Evolutionary conservation across 2,329 filamentous ascomycete genomes (phyloP).

Genomic region (Stenocarpella maydis): DNA sequence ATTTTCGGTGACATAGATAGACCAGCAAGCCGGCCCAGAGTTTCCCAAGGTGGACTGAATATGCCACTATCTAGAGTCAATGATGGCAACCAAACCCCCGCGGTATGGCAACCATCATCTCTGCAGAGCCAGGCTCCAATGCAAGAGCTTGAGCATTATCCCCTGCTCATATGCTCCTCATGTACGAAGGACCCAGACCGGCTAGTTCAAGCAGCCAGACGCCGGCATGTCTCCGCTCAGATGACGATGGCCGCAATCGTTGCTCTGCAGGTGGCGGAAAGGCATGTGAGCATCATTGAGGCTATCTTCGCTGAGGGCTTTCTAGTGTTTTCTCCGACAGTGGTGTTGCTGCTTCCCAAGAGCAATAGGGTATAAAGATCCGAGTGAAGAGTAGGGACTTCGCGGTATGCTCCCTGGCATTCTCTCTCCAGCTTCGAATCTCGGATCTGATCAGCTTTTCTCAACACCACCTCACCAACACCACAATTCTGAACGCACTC

Average conservation of each 20-base stretch:
- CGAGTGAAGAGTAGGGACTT: background rate
- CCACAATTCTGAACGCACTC: background rate
- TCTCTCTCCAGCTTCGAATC: background rate
- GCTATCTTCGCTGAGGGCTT: background rate
- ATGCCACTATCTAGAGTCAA: background rate
- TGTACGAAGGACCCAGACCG: conserved; percentile 1
- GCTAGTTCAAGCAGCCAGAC: background rate
- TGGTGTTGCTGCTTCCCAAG: no score
- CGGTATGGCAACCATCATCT: background rate
- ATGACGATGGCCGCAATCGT: background rate
- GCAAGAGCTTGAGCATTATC: background rate
- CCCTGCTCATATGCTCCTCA: background rate
- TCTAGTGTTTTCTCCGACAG: background rate
- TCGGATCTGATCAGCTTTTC: background rate
- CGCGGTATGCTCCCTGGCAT: background rate
- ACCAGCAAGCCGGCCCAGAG: background rate
- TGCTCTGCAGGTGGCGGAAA: background rate
- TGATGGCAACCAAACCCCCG: background rate
- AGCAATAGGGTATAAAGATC: background rate
- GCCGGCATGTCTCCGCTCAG: background rate
- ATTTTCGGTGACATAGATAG: background rate
- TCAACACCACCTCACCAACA: background rate
- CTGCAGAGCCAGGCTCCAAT: background rate
- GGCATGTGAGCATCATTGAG: background rate
- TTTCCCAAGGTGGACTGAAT: background rate